A percentile compares a stretch with the other conserved stretches of the same genome.
phyloP scores from a whole-genome alignment of 2,329 filamentous ascomycete genomes.

The Trichoderma sp. region DNA sequence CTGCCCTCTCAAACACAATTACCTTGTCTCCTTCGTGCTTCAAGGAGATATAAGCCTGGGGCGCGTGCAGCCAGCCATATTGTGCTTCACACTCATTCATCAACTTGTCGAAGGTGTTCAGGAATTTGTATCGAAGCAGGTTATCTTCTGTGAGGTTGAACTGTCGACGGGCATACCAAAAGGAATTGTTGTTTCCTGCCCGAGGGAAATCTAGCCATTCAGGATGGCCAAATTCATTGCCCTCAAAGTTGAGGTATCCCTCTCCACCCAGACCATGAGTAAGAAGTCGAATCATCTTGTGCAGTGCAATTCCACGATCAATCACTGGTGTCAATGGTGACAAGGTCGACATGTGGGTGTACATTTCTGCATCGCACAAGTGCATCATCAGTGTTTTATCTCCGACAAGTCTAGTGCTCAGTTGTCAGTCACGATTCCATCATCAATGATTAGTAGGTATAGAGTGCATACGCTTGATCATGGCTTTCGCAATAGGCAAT shows the following conservation, averaged over 20 bases:
- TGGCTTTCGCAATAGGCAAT: conserved; percentile 98
- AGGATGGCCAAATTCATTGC: conserved; percentile 97
- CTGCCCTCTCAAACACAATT: conserved; percentile 90
- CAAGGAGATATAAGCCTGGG: conserved; percentile 88
- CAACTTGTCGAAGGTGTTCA: conserved; percentile 89
- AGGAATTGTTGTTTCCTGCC: conserved; percentile 88
- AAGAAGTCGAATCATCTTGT: conserved; percentile 96
- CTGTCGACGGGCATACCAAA: conserved; percentile 91
- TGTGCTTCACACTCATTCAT: conserved; percentile 89
- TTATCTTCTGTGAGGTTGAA: conserved; percentile 88
- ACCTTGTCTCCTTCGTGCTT: conserved; percentile 96
- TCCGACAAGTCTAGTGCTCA: conserved; percentile 71
- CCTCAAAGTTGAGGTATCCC: conserved; percentile 97
- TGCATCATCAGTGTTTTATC: conserved; percentile 98
- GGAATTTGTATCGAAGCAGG: conserved; percentile 82
- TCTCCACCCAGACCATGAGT: conserved; percentile 92
- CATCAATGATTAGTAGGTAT: background rate
- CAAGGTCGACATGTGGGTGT: conserved; percentile 93
- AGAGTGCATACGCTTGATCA: conserved; percentile 83
- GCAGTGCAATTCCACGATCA: conserved; percentile 84
- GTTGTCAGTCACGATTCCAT: conserved; percentile 27
- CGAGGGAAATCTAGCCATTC: conserved; percentile 99
- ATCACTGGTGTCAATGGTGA: conserved; percentile 85
- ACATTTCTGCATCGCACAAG: conserved; percentile 95
- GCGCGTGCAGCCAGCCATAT: conserved; percentile 84